These are phyloP conservation scores for Russula vinacea DNA, from an alignment of 768 basidiomycete genomes.

Conservation along the genomic window DNA sequence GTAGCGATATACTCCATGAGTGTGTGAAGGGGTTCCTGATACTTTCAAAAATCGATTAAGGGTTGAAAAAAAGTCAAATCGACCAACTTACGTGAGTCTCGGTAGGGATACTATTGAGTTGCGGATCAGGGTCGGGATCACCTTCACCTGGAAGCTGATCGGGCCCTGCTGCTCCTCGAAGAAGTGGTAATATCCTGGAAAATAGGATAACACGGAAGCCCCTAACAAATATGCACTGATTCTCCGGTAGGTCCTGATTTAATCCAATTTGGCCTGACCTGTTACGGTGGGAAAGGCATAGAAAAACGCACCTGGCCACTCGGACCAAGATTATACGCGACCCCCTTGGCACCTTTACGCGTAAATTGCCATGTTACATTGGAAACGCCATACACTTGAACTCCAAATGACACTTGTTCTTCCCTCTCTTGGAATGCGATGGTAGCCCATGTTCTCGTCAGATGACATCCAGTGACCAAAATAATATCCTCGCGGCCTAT, in stretches of 20 bases:
- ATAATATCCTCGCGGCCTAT: conserved; percentile 9
- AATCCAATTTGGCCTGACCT: neutral
- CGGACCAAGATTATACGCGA: neutral
- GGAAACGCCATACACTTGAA: neutral
- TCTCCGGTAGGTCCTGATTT: neutral
- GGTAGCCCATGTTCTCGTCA: neutral
- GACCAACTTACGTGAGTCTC: neutral
- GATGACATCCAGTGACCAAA: conserved; percentile 6
- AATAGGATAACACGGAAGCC: neutral
- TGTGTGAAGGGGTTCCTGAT: conserved; percentile 6
- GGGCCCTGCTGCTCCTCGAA: conserved; percentile 2
- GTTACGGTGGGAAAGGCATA: too few species aligned
- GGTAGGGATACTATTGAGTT: neutral
- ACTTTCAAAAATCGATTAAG: neutral
- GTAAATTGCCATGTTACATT: neutral
- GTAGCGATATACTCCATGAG: neutral
- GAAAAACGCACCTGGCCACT: conserved; percentile 1
- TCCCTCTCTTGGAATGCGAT: neutral
- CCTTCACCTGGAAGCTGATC: neutral
- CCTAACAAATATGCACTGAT: conserved; percentile 2
- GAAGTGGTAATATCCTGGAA: neutral
- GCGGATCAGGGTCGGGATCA: neutral
- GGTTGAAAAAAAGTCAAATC: too few species aligned
- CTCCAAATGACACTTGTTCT: neutral
- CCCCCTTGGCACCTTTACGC: neutral